Evolutionary conservation across 345 rosid species (phyloP), one percentile per base, ranked within the genome.

Genomic region (Murraya paniculata): DNA sequence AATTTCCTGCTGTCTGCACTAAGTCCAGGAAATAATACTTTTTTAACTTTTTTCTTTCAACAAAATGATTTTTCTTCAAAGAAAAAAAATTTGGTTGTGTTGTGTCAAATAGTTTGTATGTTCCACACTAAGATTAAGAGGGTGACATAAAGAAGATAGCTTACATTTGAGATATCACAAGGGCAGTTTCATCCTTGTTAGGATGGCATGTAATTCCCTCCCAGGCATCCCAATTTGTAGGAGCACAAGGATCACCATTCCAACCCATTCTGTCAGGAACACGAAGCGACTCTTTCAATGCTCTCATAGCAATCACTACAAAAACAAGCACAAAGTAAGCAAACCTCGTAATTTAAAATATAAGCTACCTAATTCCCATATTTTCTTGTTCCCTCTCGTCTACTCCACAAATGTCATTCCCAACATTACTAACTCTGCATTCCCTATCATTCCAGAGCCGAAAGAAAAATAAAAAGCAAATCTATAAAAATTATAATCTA

Each of bases 201-300:
- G 88, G 82, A 38, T 80, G 91, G 79, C 99, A 97, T 39, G 91
- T 87, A 76, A 94, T 94, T 78, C 99, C 99, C 83, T 97, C 99
- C 99, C 99, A 97, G 84, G 98, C 98, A 82, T 93, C 94, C 99
- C 99, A 97, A 68, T 77, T 89, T 30, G 94, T 93, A 64, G 99
- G 99, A 79, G 99, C 96, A 83, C 99, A 97, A 14, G 99, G 99
- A 86, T 97, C 98, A 66, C 99, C 99, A 80, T 92, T 94, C 99
- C 99, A 97, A 59, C 99, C 99, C 99, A 97, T 94, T 68, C 98
- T 90, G 69, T 82, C 96, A 14, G 98, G 99, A 80, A 97, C 87
- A 24, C 86, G 90, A 21, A 97, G 90, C 0, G 98, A 90, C 66
- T 94, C 98, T 83, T 97, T 94, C 89, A 97, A 84, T 7, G 97